phyloP scores from a whole-genome alignment of 495 filamentous ascomycete species.

The Neurospora sp. region DNA sequence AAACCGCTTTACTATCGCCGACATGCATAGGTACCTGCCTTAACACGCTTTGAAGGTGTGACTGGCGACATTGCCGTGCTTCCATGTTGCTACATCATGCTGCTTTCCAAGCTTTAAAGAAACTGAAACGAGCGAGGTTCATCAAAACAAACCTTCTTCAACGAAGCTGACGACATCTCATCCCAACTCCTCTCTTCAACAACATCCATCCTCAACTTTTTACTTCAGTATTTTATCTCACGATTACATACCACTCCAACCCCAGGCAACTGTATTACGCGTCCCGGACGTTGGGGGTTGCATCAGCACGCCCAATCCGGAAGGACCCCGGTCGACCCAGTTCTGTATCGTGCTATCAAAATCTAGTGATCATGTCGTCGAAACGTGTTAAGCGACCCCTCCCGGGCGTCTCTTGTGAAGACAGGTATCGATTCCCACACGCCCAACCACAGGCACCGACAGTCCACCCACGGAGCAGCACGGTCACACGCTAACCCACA shows the following conservation, averaged over 20 bases:
- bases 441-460: background rate
- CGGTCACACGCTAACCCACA: background rate
- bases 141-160: background rate
- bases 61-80: background rate
- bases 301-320: background rate
- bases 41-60: background rate
- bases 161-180: background rate
- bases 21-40: background rate
- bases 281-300: background rate
- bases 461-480: background rate
- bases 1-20: background rate
- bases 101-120: background rate
- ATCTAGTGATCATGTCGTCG: background rate
- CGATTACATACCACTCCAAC: background rate
- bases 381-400: background rate
- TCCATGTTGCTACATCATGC: background rate
- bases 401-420: background rate
- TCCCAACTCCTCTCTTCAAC: background rate
- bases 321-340: background rate
- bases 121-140: background rate
- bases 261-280: background rate
- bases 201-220: background rate
- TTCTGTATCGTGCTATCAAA: background rate
- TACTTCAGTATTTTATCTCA: background rate
- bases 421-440: background rate